Conservation (phyloP, 2,329 filamentous ascomycete species). For the Phyllosticta capitalensis region DNA sequence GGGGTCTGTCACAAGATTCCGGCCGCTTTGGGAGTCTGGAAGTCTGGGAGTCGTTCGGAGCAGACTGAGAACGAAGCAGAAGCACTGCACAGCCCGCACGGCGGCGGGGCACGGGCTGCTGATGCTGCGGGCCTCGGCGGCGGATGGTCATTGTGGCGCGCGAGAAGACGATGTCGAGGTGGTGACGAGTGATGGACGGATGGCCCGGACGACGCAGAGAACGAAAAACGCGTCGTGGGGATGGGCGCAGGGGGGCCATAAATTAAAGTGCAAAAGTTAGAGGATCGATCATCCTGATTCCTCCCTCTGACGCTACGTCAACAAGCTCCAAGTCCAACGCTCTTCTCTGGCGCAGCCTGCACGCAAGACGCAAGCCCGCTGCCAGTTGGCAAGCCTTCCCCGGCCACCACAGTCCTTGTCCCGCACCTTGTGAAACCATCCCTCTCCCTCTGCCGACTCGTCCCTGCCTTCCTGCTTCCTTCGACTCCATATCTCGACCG, state of each 20-base stretch:
- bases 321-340: slow-evolving; percentile 6
- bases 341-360: slow-evolving; percentile 7
- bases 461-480: neutral
- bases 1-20: neutral
- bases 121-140: neutral
- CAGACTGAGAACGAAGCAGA: neutral
- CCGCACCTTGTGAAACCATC: slow-evolving; percentile 7
- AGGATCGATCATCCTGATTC: slow-evolving; percentile 4
- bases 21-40: neutral
- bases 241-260: slow-evolving; percentile 4
- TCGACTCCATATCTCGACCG: neutral
- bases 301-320: slow-evolving; percentile 11
- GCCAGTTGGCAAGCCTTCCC: neutral
- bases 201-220: neutral
- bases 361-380: slow-evolving; percentile 5
- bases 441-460: neutral
- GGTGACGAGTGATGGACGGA: too few species aligned
- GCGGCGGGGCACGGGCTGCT: neutral
- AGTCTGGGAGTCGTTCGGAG: neutral
- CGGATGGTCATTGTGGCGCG: neutral
- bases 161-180: too few species aligned
- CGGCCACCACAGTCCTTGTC: neutral
- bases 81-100: neutral
- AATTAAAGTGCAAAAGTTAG: slow-evolving; percentile 2
- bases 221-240: neutral